These are phyloP conservation scores for Diplodia mutila DNA, from an alignment of 2,329 filamentous ascomycete species.

Conservation along the genomic window DNA sequence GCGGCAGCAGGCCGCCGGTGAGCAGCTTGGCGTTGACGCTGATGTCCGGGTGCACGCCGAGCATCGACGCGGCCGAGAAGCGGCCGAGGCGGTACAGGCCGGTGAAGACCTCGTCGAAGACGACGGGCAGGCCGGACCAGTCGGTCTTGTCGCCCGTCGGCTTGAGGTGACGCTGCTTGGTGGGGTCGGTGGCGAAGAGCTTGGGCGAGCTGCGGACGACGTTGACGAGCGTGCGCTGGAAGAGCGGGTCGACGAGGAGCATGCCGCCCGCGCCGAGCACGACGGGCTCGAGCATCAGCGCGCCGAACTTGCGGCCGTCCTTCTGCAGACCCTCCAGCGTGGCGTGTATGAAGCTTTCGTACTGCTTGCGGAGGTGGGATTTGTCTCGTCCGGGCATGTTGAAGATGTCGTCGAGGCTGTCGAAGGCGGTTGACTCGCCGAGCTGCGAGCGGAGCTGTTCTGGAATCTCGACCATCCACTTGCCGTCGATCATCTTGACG, in stretches of 20 bases:
- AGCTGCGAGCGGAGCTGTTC: conserved; percentile 33
- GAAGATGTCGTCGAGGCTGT: conserved; percentile 40
- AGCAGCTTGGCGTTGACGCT: conserved; percentile 82
- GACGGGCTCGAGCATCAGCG: conserved; percentile 78
- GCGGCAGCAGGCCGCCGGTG: conserved; percentile 76
- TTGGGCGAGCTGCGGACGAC: conserved; percentile 64
- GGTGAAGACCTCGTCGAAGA: conserved; percentile 89
- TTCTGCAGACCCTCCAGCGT: conserved; percentile 39
- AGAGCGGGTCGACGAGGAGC: conserved; percentile 80
- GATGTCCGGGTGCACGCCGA: conserved; percentile 71
- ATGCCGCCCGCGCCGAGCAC: conserved; percentile 83
- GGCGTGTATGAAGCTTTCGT: conserved; percentile 2
- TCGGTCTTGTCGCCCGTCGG: conserved; percentile 28
- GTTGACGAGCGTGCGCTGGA: conserved; percentile 72
- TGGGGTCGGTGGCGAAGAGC: conserved; percentile 52
- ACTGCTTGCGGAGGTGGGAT: conserved; percentile 33
- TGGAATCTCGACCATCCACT: conserved; percentile 54
- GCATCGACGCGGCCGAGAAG: conserved; percentile 70
- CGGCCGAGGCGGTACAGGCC: conserved; percentile 80
- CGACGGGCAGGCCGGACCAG: conserved; percentile 76
- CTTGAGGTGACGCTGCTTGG: conserved; percentile 18
- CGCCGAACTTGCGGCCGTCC: conserved; percentile 71
- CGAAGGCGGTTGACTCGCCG: conserved; percentile 45
- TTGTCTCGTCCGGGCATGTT: conserved; percentile 48
- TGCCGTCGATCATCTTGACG: conserved; percentile 67